Percentiles rank a stretch among this genome's conserved stretches.
Evolutionary conservation across 257 asterid genomes (phyloP).

Genomic region (Solanum rostratum): DNA sequence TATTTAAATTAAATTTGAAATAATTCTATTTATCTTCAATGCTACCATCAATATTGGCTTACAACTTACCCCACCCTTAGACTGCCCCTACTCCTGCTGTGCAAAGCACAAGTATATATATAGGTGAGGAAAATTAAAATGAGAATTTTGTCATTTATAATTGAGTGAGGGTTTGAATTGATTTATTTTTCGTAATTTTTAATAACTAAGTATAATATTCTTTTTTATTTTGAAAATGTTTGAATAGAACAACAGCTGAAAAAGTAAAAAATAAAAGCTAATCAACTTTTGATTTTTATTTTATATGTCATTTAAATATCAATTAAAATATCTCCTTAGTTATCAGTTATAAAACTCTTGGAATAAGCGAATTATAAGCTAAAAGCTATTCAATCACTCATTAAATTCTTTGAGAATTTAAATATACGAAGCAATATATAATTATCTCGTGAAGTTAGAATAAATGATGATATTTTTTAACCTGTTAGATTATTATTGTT

Average conservation of each 20-base stretch:
- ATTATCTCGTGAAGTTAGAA: not conserved
- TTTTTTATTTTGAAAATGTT: too few relatives aligned
- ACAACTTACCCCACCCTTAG: not conserved
- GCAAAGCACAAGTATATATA: not conserved
- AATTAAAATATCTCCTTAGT: too few relatives aligned
- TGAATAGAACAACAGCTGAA: too few relatives aligned
- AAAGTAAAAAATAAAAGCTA: too few relatives aligned
- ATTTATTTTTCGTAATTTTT: too few relatives aligned
- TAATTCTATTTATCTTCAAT: not conserved
- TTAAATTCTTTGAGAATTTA: not conserved
- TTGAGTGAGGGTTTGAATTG: not conserved
- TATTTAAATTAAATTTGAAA: not conserved
- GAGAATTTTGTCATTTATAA: not conserved
- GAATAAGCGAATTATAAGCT: not conserved
- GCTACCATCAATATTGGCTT: not conserved
- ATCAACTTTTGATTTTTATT: too few relatives aligned
- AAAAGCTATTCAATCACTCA: not conserved
- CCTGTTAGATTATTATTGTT: not conserved
- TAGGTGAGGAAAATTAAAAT: not conserved
- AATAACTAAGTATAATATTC: too few relatives aligned
- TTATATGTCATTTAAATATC: too few relatives aligned
- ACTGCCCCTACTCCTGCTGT: not conserved
- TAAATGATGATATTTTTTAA: not conserved
- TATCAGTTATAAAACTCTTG: not conserved
- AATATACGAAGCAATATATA: not conserved